These are phyloP conservation scores for Pistacia integerrima DNA, from an alignment of 345 rosid genomes.

Conservation along the genomic window DNA sequence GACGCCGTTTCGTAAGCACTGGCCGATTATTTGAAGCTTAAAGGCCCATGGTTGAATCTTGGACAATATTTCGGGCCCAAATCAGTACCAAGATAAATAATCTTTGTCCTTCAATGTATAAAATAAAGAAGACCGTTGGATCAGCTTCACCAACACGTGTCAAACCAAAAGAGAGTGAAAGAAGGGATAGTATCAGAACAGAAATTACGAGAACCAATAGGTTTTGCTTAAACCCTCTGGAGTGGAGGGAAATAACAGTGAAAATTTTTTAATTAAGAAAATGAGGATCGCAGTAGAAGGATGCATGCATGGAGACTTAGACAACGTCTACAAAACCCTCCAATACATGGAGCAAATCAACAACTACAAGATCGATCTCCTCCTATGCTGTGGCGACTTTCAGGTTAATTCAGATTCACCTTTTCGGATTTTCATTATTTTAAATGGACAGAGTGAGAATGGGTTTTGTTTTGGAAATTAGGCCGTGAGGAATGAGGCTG, in stretches of 20 bases:
- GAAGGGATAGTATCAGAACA: not conserved
- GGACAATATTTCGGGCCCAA: too few relatives aligned
- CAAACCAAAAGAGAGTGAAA: not conserved
- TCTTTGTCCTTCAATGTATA: too few relatives aligned
- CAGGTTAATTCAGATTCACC: constrained; percentile 45
- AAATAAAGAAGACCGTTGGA: too few relatives aligned
- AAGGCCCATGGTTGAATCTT: too few relatives aligned
- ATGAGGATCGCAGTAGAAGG: constrained; percentile 98
- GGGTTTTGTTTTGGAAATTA: constrained; percentile 15
- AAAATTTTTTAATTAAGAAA: not conserved
- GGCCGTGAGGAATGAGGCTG: constrained; percentile 87
- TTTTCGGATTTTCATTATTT: not conserved
- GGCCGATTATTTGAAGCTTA: not conserved
- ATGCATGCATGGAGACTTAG: constrained; percentile 97
- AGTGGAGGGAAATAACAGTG: not conserved
- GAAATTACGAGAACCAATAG: not conserved
- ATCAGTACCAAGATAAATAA: too few relatives aligned
- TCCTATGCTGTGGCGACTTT: constrained; percentile 94
- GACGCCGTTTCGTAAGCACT: too few relatives aligned
- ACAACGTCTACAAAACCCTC: constrained; percentile 73
- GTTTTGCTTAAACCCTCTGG: constrained; percentile 11
- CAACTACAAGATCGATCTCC: constrained; percentile 80
- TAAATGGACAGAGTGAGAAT: not conserved
- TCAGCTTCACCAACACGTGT: too few relatives aligned
- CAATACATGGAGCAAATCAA: constrained; percentile 51